Base-by-base conservation (phyloP, 495 filamentous ascomycete genomes). In the Cercophora scortea region DNA sequence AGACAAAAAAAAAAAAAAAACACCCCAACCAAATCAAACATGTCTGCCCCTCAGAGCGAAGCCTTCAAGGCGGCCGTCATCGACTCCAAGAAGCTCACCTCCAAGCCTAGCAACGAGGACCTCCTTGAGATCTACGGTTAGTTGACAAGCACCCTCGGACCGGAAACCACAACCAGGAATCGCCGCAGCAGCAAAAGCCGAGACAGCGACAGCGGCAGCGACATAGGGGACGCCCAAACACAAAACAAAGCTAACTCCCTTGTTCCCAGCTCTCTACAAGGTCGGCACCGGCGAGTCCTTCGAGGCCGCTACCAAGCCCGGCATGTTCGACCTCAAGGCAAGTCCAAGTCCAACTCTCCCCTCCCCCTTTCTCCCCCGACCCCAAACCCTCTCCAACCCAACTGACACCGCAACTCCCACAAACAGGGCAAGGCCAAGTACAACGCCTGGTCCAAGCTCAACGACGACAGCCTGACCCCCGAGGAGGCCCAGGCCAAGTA, bases 371-470 rank as follows among this genome's bases (percentile, higher is more conserved):
- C 32, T 7, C 45, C 17, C 13, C 32, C 6, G 6, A 1, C 18
- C 43, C 7, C 5, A 11, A 25, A 4, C 1, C 32, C 43, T 12
- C 17, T 32, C 13, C 13, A 10, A 8, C 13, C n/a, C 9, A 47
- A 43, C 12, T 32, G n/a, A 32, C 44, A 12, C 3, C 25, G 10
- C 11, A 5, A 25, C 2, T 2, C 25, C 6, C 40, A 38, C 41
- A 34, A 57, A 58, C 46, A 94, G 89, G 81, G 71, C 68, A 92
- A 90, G 72, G 82, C 82, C 56, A 93, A 92, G 77, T 78, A 81
- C 73, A 76, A 76, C 35, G 84, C 83, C 16, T 96, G 89, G 88
- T 64, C 84, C 67, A 76, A 79, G 52, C 52, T 82, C 52, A 69
- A 83, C 51, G 70, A 84, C 19, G 79, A 83, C 47, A 77, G 76